Percentiles rank a stretch among this genome's conserved stretches.
These are phyloP conservation scores for Stephanodiscus triporus DNA, from an alignment of 108 stramenopile species.

Conservation along the genomic window DNA sequence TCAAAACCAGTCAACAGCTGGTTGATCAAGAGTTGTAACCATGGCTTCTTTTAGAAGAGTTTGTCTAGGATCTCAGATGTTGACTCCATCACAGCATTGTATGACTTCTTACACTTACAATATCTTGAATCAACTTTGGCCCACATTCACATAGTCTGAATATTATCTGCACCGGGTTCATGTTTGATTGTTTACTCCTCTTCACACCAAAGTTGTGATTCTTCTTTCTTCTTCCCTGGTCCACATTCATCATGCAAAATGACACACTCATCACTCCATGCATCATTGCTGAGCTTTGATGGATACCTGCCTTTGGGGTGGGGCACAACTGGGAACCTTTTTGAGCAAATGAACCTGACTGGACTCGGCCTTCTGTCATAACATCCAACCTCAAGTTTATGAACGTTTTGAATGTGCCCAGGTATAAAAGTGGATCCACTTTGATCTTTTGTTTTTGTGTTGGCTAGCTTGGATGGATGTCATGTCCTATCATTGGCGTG, in stretches of 20 bases:
- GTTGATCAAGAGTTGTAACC: constrained; percentile 67
- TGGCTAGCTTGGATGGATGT: constrained; percentile 76
- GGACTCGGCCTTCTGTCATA: constrained; percentile 57
- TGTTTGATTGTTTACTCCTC: constrained; percentile 57
- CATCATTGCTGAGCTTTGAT: constrained; percentile 43
- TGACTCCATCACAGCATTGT: constrained; percentile 40
- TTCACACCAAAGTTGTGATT: constrained; percentile 63
- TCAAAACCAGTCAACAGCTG: too few relatives aligned
- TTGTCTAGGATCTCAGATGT: constrained; percentile 53
- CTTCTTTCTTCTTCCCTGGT: constrained; percentile 51
- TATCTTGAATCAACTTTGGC: constrained; percentile 63
- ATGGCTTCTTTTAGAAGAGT: constrained; percentile 63
- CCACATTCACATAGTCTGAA: constrained; percentile 62
- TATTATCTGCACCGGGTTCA: constrained; percentile 17
- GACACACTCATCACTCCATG: constrained; percentile 61
- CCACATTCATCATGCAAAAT: constrained; percentile 48
- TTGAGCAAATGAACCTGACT: constrained; percentile 60
- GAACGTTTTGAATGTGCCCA: constrained; percentile 76
- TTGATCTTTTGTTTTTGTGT: constrained; percentile 74
- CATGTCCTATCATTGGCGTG: constrained; percentile 62
- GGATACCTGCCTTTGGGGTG: constrained; percentile 53
- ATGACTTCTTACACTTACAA: constrained; percentile 43
- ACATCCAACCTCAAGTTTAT: constrained; percentile 69
- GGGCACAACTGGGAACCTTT: constrained; percentile 60
- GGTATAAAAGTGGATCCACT: constrained; percentile 73